Conservation (phyloP, 192 early-diverging fungal genomes). For the Rhizophagus sp. region DNA sequence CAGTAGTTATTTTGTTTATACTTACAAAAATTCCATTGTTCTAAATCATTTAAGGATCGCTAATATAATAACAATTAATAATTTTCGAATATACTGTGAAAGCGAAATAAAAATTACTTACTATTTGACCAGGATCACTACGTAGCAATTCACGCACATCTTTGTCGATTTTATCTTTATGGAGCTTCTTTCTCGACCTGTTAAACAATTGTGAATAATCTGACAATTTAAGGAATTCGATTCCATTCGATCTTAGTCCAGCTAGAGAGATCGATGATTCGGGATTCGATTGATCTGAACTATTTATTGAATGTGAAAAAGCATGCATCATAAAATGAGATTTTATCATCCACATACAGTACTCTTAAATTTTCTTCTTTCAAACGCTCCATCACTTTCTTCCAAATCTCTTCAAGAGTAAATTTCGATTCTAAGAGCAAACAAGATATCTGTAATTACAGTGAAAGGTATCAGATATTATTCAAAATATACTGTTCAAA, state of each 20-base stretch:
- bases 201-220: neutral
- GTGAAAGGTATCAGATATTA: too few relatives aligned
- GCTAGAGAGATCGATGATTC: too few relatives aligned
- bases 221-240: too few relatives aligned
- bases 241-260: too few relatives aligned
- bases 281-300: too few relatives aligned
- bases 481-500: too few relatives aligned
- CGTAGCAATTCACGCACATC: neutral
- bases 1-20: neutral
- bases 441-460: too few relatives aligned
- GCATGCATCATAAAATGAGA: too few relatives aligned
- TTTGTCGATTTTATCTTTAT: neutral
- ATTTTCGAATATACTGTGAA: conserved; percentile 12
- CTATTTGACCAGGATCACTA: conserved; percentile 7
- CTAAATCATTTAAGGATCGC: conserved; percentile 7
- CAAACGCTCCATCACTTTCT: conserved; percentile 18
- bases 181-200: neutral
- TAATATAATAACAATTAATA: conserved; percentile 17
- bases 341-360: conserved; percentile 3
- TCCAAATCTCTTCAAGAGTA: conserved; percentile 22
- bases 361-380: conserved; percentile 24
- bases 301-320: too few relatives aligned
- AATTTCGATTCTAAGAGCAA: neutral
- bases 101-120: conserved; percentile 7
- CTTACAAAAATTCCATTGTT: conserved; percentile 2